Percentiles rank a stretch among this genome's conserved stretches.
Evolutionary conservation across 1,284 basidiomycete species (phyloP).

Genomic region (Austropuccinia psidii): DNA sequence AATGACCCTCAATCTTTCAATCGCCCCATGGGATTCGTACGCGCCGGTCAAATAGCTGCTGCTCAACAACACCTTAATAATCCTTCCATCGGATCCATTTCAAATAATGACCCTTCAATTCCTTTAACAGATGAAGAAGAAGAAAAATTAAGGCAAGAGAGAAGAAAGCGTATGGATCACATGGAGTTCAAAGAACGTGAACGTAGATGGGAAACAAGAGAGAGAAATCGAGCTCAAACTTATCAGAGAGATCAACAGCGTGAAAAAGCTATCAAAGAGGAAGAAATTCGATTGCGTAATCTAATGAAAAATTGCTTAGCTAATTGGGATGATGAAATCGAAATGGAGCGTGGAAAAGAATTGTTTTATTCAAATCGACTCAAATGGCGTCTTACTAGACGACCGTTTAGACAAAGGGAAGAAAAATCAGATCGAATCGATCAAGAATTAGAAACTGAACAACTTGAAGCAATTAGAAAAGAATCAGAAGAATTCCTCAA

Average conservation of each 20-base stretch:
- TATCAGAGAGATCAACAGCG: slow-evolving; percentile 36
- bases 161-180: slow-evolving; percentile 32
- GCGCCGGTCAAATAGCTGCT: slow-evolving; percentile 35
- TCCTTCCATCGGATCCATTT: background rate
- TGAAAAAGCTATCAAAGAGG: slow-evolving; percentile 28
- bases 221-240: slow-evolving; percentile 37
- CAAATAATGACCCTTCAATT: background rate
- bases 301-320: slow-evolving; percentile 37
- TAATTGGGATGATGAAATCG: slow-evolving; percentile 40
- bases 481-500: slow-evolving; percentile 45
- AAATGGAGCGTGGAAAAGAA: slow-evolving; percentile 39
- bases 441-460: slow-evolving; percentile 42
- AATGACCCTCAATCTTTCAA: slow-evolving; percentile 26
- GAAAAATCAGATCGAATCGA: slow-evolving; percentile 44
- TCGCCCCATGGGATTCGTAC: slow-evolving; percentile 31
- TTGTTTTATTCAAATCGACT: slow-evolving; percentile 40
- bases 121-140: slow-evolving; percentile 36
- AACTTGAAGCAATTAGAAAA: slow-evolving; percentile 43
- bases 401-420: slow-evolving; percentile 42
- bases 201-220: slow-evolving; percentile 37
- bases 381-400: slow-evolving; percentile 44
- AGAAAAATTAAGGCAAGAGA: slow-evolving; percentile 16
- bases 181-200: slow-evolving; percentile 37
- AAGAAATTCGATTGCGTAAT: slow-evolving; percentile 38
- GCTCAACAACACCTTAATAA: background rate